Conservation (phyloP, 1,284 basidiomycete species). For the Ceratobasidium papillatum region DNA sequence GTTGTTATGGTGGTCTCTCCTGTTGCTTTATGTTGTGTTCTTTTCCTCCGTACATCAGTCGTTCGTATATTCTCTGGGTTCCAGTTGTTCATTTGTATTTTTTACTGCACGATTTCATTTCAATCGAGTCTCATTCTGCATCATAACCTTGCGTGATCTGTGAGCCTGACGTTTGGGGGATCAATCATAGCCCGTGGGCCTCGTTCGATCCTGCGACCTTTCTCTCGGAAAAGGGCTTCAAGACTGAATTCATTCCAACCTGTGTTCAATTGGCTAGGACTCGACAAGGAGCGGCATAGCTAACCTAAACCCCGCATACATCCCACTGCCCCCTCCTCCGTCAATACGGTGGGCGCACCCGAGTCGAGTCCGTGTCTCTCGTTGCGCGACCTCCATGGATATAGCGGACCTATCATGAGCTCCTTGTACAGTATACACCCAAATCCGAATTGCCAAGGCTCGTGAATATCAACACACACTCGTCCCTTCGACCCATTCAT, state of each 20-base stretch:
- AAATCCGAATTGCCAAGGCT: background rate
- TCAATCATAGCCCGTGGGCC: background rate
- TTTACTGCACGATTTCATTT: background rate
- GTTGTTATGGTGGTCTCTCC: constrained; percentile 7
- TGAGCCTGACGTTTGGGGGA: background rate
- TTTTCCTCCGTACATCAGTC: constrained; percentile 18
- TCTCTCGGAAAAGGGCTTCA: background rate
- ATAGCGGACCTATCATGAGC: background rate
- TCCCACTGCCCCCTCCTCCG: background rate
- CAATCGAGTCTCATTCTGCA: constrained; percentile 21
- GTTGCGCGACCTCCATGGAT: background rate
- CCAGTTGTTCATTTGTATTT: constrained; percentile 36
- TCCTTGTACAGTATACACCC: no score
- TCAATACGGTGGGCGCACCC: no score
- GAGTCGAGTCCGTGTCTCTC: background rate
- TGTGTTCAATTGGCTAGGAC: background rate
- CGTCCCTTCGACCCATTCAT: constrained; percentile 4
- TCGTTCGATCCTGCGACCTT: background rate
- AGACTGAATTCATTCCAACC: background rate
- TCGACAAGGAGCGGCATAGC: no score
- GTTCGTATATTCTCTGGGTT: constrained; percentile 29
- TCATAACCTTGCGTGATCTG: background rate
- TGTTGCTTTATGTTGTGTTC: constrained; percentile 15
- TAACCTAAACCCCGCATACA: constrained; percentile 2
- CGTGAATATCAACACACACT: background rate